Evolutionary conservation across 257 asterid species (phyloP).

Genomic region (Solanum paucissectum): DNA sequence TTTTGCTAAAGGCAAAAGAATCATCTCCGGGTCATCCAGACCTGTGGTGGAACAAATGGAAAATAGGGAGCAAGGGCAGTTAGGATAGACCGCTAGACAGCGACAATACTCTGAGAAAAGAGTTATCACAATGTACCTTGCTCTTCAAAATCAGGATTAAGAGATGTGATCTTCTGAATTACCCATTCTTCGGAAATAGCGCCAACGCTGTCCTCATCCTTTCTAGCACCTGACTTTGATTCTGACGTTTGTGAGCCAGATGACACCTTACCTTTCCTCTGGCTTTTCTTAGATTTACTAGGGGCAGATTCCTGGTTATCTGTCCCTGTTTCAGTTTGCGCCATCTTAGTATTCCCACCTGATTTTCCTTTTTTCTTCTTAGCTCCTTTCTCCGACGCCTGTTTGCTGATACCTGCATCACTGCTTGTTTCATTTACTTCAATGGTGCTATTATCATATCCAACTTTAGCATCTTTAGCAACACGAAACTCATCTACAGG

Average conservation of each 20-base stretch:
- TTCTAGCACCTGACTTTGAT: slow-evolving; percentile 53
- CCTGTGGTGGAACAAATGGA: slow-evolving; percentile 8
- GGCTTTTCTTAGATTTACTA: slow-evolving; percentile 69
- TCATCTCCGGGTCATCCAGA: slow-evolving; percentile 60
- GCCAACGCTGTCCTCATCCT: slow-evolving; percentile 48
- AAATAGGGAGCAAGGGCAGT: neutral
- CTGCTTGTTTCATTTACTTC: slow-evolving; percentile 49
- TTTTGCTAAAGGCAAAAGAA: slow-evolving; percentile 72
- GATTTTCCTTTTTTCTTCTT: slow-evolving; percentile 84
- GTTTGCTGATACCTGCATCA: slow-evolving; percentile 41
- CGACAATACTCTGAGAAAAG: neutral
- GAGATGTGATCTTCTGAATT: slow-evolving; percentile 48
- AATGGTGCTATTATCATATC: neutral
- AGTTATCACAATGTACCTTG: slow-evolving; percentile 35
- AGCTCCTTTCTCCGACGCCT: slow-evolving; percentile 60
- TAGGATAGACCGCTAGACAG: neutral
- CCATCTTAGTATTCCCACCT: slow-evolving; percentile 49
- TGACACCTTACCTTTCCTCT: slow-evolving; percentile 54
- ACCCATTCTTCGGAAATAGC: slow-evolving; percentile 70
- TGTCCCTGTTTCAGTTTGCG: slow-evolving; percentile 36
- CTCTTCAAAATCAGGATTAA: slow-evolving; percentile 84
- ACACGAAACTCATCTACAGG: slow-evolving; percentile 24
- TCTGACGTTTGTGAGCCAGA: slow-evolving; percentile 50
- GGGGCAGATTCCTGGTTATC: slow-evolving; percentile 52
- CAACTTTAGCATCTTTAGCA: slow-evolving; percentile 30